phyloP scores from a whole-genome alignment of 352 stramenopile genomes.

The Chrysophaeum taylorii region DNA sequence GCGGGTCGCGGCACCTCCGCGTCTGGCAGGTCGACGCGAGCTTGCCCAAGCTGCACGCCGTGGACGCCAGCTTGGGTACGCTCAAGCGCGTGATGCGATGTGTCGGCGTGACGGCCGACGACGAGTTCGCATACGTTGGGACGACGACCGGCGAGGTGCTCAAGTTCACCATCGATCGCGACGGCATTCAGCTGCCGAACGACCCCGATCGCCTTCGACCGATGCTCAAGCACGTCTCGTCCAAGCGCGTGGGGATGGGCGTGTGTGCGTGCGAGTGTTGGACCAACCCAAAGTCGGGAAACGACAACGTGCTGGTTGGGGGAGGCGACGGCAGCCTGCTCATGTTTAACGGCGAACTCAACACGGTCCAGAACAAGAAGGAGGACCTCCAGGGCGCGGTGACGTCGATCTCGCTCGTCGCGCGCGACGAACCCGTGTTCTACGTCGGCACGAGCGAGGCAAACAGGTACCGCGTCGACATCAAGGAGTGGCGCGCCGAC shows the following conservation, averaged over 20 bases:
- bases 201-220: conserved; percentile 50
- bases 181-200: conserved; percentile 73
- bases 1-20: conserved; percentile 79
- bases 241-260: conserved; percentile 79
- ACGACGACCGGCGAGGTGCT: conserved; percentile 90
- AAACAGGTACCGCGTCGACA: conserved; percentile 75
- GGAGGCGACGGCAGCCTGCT: conserved; percentile 78
- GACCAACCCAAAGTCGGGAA: conserved; percentile 50
- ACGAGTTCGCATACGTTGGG: conserved; percentile 79
- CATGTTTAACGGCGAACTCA: conserved; percentile 62
- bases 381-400: conserved; percentile 74
- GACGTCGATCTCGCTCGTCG: conserved; percentile 61
- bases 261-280: conserved; percentile 74
- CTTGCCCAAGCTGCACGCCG: conserved; percentile 77
- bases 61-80: conserved; percentile 81
- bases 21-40: conserved; percentile 72
- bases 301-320: conserved; percentile 79
- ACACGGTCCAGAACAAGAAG: conserved; percentile 52
- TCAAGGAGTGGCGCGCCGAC: conserved; percentile 49
- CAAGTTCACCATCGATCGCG: conserved; percentile 81
- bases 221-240: conserved; percentile 65
- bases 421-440: conserved; percentile 50
- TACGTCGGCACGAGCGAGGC: conserved; percentile 80
- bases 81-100: conserved; percentile 82
- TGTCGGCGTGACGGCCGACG: conserved; percentile 76